phyloP scores from a whole-genome alignment of 2,329 filamentous ascomycete species.

The Monosporascus sp. region DNA sequence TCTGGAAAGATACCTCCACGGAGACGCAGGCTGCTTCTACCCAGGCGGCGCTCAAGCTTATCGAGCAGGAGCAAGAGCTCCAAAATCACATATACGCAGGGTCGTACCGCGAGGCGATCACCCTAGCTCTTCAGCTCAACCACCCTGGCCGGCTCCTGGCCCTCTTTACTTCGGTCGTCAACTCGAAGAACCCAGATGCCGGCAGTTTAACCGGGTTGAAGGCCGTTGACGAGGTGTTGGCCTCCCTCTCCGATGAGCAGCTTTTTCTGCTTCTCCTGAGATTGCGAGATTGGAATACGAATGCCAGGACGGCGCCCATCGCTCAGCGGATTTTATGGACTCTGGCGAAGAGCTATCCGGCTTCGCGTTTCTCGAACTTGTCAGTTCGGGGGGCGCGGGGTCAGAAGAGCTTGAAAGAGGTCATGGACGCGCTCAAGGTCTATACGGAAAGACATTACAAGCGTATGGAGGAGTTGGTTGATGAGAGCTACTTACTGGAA shows the following conservation, averaged over 20 bases:
- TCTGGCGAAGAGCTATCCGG: conserved; percentile 75
- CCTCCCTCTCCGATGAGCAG: conserved; percentile 75
- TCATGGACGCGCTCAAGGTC: conserved; percentile 77
- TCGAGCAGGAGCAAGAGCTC: conserved; percentile 91
- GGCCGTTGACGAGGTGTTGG: conserved; percentile 78
- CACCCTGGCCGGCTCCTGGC: conserved; percentile 82
- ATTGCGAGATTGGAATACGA: conserved; percentile 95
- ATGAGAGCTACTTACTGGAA: conserved; percentile 91
- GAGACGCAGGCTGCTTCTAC: conserved; percentile 71
- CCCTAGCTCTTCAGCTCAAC: conserved; percentile 85
- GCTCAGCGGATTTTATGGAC: conserved; percentile 81
- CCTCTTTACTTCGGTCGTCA: conserved; percentile 77
- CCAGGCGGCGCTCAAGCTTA: conserved; percentile 67
- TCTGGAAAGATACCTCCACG: conserved; percentile 89
- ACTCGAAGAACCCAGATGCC: conserved; percentile 51
- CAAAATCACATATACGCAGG: conserved; percentile 86
- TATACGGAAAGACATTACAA: conserved; percentile 94
- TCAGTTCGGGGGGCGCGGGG: conserved; percentile 53
- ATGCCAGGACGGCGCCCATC: conserved; percentile 77
- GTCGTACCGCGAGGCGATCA: conserved; percentile 89
- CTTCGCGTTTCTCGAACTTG: conserved; percentile 67
- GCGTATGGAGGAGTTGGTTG: conserved; percentile 80
- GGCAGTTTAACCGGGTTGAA: conserved; percentile 59
- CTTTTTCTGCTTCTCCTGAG: conserved; percentile 76
- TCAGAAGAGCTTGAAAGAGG: conserved; percentile 69